These are phyloP conservation scores for Ailanthus altissimus DNA, from an alignment of 345 rosid species.

Conservation along the genomic window DNA sequence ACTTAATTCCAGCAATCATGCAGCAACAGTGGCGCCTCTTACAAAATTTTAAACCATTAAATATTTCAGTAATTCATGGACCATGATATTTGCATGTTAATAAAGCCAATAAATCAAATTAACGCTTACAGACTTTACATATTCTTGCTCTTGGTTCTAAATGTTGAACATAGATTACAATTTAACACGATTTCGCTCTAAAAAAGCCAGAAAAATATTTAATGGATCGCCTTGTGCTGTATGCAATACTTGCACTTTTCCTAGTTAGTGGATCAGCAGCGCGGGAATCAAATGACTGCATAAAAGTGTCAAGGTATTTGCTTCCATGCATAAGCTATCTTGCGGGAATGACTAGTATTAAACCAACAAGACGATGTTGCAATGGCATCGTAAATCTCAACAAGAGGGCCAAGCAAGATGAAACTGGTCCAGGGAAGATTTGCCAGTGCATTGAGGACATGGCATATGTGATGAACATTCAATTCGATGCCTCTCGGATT, in stretches of 20 bases:
- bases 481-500: conserved; percentile 17
- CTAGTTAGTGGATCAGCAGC: neutral
- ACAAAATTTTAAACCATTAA: neutral
- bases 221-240: conserved; percentile 6
- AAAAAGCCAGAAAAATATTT: neutral
- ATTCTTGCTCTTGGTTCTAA: neutral
- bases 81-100: neutral
- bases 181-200: neutral
- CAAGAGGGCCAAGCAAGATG: neutral
- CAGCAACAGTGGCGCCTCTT: neutral
- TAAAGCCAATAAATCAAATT: neutral
- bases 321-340: conserved; percentile 1
- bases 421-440: conserved; percentile 6
- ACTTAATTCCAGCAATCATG: neutral
- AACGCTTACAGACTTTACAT: neutral
- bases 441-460: conserved; percentile 41
- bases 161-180: neutral
- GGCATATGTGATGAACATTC: conserved; percentile 21
- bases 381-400: conserved; percentile 21
- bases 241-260: neutral
- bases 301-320: neutral
- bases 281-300: neutral
- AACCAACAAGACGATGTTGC: conserved; percentile 20
- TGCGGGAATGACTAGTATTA: neutral
- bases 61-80: neutral